Conservation (phyloP, 441 rosid species). For the Metrosideros polymorpha region DNA sequence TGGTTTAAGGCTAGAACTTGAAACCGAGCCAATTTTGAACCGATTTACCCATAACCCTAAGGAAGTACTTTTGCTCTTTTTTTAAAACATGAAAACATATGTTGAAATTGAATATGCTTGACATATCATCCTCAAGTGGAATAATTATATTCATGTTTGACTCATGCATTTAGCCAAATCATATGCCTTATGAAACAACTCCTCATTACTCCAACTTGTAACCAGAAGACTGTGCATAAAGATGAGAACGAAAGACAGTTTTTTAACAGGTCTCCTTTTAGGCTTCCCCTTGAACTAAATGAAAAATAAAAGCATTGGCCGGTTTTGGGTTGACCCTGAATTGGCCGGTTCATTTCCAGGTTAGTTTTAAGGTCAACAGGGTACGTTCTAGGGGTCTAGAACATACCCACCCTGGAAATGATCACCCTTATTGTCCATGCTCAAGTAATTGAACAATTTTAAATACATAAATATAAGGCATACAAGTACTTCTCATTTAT, state of each 20-base stretch:
- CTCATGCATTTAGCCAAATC: neutral
- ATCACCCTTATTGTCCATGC: neutral
- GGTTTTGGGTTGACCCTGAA: neutral
- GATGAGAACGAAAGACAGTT: neutral
- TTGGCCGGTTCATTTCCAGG: neutral
- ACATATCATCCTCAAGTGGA: neutral
- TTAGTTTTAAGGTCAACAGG: neutral
- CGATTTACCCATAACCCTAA: neutral
- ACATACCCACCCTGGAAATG: neutral
- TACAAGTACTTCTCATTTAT: neutral
- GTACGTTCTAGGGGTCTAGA: neutral
- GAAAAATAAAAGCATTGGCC: neutral
- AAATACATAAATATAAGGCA: neutral
- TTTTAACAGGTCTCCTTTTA: neutral
- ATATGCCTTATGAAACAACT: neutral
- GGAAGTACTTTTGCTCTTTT: neutral
- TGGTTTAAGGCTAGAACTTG: neutral
- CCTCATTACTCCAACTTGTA: neutral
- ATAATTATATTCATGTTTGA: neutral
- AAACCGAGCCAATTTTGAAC: neutral
- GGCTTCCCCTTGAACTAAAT: neutral
- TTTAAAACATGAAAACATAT: neutral
- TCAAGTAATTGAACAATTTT: neutral
- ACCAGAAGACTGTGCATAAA: neutral
- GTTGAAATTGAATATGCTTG: neutral